phyloP scores from a whole-genome alignment of 2,329 filamentous ascomycete genomes.

The Passalora sequoiae region DNA sequence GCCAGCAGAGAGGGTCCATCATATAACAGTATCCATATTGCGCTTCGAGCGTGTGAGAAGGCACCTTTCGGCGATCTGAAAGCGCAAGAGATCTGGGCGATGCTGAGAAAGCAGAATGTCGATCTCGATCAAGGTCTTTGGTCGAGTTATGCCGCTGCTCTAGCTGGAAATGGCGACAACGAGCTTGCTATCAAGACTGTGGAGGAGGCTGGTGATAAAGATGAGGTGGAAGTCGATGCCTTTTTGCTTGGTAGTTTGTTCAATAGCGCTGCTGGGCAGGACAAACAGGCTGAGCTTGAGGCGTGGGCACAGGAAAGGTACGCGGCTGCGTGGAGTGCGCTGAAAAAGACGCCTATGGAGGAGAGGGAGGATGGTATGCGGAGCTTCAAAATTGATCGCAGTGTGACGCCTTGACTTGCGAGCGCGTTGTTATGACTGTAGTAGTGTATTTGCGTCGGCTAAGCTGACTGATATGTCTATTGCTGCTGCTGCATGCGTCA shows the following conservation, averaged over 20 bases:
- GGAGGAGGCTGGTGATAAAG: conserved; percentile 59
- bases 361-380: conserved; percentile 15
- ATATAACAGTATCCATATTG: conserved; percentile 72
- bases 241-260: conserved; percentile 75
- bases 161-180: conserved; percentile 67
- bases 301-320: conserved; percentile 67
- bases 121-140: conserved; percentile 70
- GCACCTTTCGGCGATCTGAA: conserved; percentile 42
- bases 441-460: no score
- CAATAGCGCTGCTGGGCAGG: conserved; percentile 61
- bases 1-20: conserved; percentile 78
- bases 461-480: no score
- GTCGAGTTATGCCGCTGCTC: conserved; percentile 68
- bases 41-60: conserved; percentile 73
- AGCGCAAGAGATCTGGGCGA: conserved; percentile 61
- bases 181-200: conserved; percentile 64
- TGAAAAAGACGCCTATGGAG: conserved; percentile 50
- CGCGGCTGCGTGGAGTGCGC: conserved; percentile 62
- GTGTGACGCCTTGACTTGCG: conserved; percentile 23
- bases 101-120: conserved; percentile 68
- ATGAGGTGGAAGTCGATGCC: conserved; percentile 62
- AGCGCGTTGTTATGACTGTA: no score
- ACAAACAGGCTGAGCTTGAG: conserved; percentile 63
- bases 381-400: conserved; percentile 26
- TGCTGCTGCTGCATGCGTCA: no score